Base-by-base conservation (phyloP, 257 asterid species). In the Plectranthus barbatus region DNA sequence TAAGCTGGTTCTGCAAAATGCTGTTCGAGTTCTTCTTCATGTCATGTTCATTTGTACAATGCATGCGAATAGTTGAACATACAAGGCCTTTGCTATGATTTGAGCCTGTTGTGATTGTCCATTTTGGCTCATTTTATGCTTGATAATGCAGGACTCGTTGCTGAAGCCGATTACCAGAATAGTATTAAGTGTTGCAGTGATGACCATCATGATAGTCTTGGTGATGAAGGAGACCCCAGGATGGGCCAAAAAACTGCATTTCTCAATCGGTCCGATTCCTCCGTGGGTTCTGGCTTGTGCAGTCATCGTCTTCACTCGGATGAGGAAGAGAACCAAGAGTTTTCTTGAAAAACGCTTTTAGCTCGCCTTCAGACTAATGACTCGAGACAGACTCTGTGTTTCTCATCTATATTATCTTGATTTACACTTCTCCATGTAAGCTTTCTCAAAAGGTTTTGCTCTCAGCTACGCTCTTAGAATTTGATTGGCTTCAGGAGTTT, bases 271-370 rank as follows among this genome's bases (percentile, higher is more conserved):
- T 33, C 67, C 66, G 17, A 55, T 85, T 50, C 85, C 96, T 45
- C 92, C 97, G 0, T 90, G 95, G 97, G 68, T 90, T 64, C 71
- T 90, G 62, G 97, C 95, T 31, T 85, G 91, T n/a, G 97, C 29
- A 9, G 92, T 90, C 64, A 80, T 90, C 34, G 75, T 87, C 58
- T 90, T 90, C 88, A 83, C 86, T 44, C 90, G 97, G 67, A 18
- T 90, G 90, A 77, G 92, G 74, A 90, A 87, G 90, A 87, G 94
- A 81, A 87, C 92, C 21, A 77, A 54, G 78, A 70, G 54, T 67
- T 77, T 83, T 64, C 73, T 90, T 15, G 83, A 73, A 51, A 84
- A 71, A 26, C 75, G 63, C 69, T 45, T 72, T 20, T 64, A 72
- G 56, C 75, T 68, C 70, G 55, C 40, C 40, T 36, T 40, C 24